Evolutionary conservation across 2,329 filamentous ascomycete genomes (phyloP).

Genomic region (Trichoderma sp.): DNA sequence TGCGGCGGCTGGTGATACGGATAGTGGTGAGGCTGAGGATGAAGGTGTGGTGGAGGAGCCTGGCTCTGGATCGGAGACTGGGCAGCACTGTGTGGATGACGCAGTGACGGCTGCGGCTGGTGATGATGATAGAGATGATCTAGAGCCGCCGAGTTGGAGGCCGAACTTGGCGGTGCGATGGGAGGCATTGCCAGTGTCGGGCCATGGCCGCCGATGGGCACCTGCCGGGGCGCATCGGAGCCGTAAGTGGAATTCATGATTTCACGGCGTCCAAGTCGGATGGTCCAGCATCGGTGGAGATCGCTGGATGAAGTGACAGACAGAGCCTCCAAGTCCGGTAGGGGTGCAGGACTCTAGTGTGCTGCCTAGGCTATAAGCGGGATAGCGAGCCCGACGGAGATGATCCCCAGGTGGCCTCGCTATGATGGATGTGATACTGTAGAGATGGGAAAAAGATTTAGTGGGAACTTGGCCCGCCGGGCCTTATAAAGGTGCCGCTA

Average conservation of each 20-base stretch:
- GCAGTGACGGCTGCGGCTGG: slow-evolving; percentile 17
- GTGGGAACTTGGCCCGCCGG: slow-evolving; percentile 5
- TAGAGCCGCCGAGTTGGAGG: slow-evolving; percentile 30
- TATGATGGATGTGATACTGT: not conserved
- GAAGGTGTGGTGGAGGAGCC: slow-evolving; percentile 32
- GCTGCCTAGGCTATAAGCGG: slow-evolving; percentile 13
- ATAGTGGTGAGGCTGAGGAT: slow-evolving; percentile 35
- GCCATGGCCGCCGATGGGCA: slow-evolving; percentile 36
- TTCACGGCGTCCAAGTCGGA: slow-evolving; percentile 10
- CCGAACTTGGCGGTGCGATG: slow-evolving; percentile 26
- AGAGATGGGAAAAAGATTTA: slow-evolving; percentile 2
- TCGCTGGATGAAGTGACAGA: slow-evolving; percentile 18
- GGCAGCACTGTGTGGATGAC: slow-evolving; percentile 32
- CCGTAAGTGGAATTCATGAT: slow-evolving; percentile 42
- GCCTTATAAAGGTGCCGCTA: slow-evolving; percentile 5
- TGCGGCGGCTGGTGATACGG: slow-evolving; percentile 28
- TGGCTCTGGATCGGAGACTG: slow-evolving; percentile 27
- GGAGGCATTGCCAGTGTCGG: slow-evolving; percentile 35
- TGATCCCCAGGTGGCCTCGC: not conserved
- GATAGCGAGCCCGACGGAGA: slow-evolving; percentile 5
- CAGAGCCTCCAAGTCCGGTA: slow-evolving; percentile 5
- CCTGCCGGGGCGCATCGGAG: slow-evolving; percentile 41
- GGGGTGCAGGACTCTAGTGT: slow-evolving; percentile 14
- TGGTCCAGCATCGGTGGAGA: slow-evolving; percentile 12
- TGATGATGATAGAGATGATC: slow-evolving; percentile 32